A percentile compares a stretch with the other conserved stretches of the same genome.
These are phyloP conservation scores for Acanthamoeba lenticulata DNA, from an alignment of 208 protist species.

Conservation along the genomic window DNA sequence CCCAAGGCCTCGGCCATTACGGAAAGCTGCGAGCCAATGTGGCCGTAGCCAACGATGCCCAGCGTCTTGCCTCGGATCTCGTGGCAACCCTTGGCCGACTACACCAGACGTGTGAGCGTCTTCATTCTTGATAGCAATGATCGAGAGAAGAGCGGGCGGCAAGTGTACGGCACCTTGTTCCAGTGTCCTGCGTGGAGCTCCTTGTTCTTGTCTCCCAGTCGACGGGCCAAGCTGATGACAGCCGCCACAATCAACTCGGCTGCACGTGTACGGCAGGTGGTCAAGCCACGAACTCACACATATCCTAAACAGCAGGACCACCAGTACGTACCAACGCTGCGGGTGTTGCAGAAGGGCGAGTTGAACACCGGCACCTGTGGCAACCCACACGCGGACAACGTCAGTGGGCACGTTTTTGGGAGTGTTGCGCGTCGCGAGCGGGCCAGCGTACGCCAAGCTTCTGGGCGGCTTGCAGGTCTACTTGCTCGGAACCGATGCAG, in stretches of 20 bases:
- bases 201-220: constrained; percentile 89
- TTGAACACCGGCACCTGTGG: constrained; percentile 93
- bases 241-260: constrained; percentile 93
- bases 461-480: constrained; percentile 90
- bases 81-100: constrained; percentile 70
- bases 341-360: constrained; percentile 94
- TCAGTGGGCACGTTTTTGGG: neutral
- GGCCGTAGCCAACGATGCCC: constrained; percentile 93
- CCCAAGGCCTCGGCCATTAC: constrained; percentile 93
- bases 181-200: constrained; percentile 92
- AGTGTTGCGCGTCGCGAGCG: neutral
- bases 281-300: too few species aligned
- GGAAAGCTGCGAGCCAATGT: constrained; percentile 94
- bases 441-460: constrained; percentile 77
- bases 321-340: constrained; percentile 88
- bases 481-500: constrained; percentile 96
- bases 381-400: neutral
- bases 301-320: neutral
- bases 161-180: constrained; percentile 88
- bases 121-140: too few species aligned
- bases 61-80: constrained; percentile 80
- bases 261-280: too few species aligned
- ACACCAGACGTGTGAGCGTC: neutral
- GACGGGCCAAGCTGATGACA: constrained; percentile 91
- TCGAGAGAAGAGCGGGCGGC: neutral